phyloP scores from a whole-genome alignment of 129 eudicot species.

The Helianthus tuberosus region DNA sequence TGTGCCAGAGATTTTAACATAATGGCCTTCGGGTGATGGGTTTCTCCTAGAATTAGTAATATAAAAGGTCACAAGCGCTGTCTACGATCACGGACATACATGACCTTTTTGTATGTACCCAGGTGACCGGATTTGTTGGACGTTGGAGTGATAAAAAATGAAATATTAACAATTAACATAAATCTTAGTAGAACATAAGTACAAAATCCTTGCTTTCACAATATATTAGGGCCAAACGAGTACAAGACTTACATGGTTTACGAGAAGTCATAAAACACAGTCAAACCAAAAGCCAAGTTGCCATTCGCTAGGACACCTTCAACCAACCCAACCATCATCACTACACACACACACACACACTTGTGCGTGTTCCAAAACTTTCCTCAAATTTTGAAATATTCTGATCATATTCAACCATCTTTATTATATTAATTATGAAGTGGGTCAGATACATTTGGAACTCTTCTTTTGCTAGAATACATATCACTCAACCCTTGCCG shows the following conservation, averaged over 20 bases:
- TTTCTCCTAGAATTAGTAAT: too few species aligned
- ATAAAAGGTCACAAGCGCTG: too few species aligned
- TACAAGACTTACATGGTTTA: conserved; percentile 25
- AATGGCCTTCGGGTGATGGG: too few species aligned
- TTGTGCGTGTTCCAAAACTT: conserved; percentile 8
- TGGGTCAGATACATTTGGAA: conserved; percentile 56
- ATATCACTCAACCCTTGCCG: conserved; percentile 20
- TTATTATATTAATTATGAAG: conserved; percentile 39
- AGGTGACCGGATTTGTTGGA: too few species aligned
- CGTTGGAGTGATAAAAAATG: too few species aligned
- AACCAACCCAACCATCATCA: conserved; percentile 6
- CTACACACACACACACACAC: conserved; percentile 4
- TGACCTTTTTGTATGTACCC: too few species aligned
- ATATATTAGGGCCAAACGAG: neutral
- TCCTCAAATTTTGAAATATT: neutral
- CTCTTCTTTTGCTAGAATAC: conserved; percentile 46
- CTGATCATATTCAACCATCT: neutral
- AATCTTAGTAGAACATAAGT: neutral
- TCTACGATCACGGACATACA: too few species aligned
- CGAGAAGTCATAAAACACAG: conserved; percentile 9
- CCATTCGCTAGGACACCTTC: neutral
- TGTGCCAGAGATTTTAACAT: too few species aligned
- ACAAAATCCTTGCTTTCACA: conserved; percentile 7
- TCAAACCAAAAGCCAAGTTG: neutral
- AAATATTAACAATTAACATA: conserved; percentile 3